Base-by-base conservation (phyloP, 495 filamentous ascomycete species). In the Staphylotrichum tortipilum region DNA sequence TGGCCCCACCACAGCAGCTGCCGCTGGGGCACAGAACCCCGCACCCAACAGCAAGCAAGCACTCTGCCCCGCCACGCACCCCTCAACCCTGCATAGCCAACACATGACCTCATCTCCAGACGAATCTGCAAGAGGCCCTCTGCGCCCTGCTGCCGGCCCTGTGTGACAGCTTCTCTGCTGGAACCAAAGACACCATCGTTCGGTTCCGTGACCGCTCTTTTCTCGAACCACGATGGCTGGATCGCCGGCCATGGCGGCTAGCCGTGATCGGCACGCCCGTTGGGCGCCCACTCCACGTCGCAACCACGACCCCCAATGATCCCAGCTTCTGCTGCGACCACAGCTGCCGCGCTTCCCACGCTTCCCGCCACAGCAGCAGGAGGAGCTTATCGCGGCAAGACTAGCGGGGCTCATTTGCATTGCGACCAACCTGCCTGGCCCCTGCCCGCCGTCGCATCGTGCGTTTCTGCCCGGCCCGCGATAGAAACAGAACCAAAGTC, bases 331-430 rank as follows among this genome's bases (percentile, higher is more conserved):
- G n/a, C n/a, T n/a, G n/a, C n/a, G n/a, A n/a, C n/a, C n/a, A n/a
- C n/a, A n/a, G n/a, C n/a, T n/a, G n/a, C n/a, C n/a, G n/a, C n/a
- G n/a, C n/a, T n/a, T n/a, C n/a, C n/a, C n/a, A n/a, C n/a, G n/a
- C n/a, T n/a, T n/a, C n/a, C n/a, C n/a, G n/a, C n/a, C n/a, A n/a
- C n/a, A n/a, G n/a, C n/a, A n/a, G n/a, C n/a, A n/a, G n/a, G n/a
- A n/a, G n/a, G n/a, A 40, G 46, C 55, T 57, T 57, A 54, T 54
- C 51, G 52, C 43, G 40, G 30, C 46, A 39, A 23, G 30, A 14
- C 38, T 44, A 56, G 49, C 41, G 34, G 52, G 55, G 42, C 28
- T 46, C 31, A 15, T 10, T 3, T 46, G 26, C 50, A 54, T 40
- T 44, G 43, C 51, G 42, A 36, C 48, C 26, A n/a, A n/a, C n/a